Percentiles rank a stretch among this genome's conserved stretches.
Evolutionary conservation across 139 green algal species (phyloP).

Genomic region (Chlorella sp.): DNA sequence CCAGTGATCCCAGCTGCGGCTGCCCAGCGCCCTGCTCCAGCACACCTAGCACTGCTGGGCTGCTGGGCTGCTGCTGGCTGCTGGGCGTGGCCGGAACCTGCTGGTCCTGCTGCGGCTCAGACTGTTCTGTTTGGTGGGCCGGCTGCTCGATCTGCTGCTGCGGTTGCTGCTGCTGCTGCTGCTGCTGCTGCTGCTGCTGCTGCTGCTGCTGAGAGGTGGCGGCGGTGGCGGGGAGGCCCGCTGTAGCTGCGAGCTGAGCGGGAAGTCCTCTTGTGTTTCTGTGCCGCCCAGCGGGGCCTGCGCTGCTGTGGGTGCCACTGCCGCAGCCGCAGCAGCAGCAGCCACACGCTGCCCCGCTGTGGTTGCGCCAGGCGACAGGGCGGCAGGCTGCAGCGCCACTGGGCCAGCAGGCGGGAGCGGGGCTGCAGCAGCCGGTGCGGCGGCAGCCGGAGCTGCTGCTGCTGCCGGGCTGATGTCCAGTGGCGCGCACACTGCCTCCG

Average conservation of each 20-base stretch:
- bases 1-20: neutral
- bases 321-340: neutral
- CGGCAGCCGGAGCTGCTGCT: neutral
- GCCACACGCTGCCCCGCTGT: neutral
- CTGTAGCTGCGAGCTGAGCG: neutral
- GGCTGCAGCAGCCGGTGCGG: too few species aligned
- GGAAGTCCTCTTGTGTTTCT: too few species aligned
- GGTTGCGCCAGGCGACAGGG: too few species aligned
- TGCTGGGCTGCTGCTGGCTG: neutral
- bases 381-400: too few species aligned
- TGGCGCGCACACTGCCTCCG: neutral
- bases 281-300: too few species aligned
- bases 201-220: neutral
- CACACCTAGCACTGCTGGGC: too few species aligned
- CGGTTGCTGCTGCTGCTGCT: neutral
- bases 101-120: neutral
- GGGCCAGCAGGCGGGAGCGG: too few species aligned
- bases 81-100: conserved; percentile 16
- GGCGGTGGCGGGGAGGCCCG: neutral
- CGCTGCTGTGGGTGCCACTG: neutral
- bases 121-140: neutral
- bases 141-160: neutral
- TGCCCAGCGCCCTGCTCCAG: neutral
- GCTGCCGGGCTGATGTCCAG: conserved; percentile 5
- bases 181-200: neutral